Conservation (phyloP, 176 grass and related monocot species). For the Tuctoria greenei region DNA sequence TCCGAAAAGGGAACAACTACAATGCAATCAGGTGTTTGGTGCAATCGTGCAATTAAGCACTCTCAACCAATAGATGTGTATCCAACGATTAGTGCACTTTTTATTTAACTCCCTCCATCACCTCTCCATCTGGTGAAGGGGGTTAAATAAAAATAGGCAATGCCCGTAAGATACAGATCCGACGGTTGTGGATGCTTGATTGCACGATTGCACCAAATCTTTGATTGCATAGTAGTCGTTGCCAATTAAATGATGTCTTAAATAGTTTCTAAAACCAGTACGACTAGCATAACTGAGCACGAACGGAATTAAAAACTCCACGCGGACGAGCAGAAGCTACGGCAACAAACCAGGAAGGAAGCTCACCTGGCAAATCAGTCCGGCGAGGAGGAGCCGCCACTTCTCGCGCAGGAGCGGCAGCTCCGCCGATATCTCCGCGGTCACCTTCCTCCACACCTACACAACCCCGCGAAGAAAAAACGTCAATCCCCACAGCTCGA, state of each 20-base stretch:
- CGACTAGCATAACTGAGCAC: neutral
- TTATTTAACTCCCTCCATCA: no score
- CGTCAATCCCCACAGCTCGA: neutral
- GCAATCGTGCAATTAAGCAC: no score
- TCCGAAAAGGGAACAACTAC: no score
- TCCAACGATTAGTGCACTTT: no score
- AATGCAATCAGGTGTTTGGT: no score
- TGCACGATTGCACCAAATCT: no score
- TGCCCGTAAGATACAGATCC: no score
- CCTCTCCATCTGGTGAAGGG: no score
- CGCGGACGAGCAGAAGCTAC: neutral
- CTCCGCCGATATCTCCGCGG: slow-evolving; percentile 61
- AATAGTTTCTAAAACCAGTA: neutral
- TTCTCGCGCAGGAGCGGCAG: slow-evolving; percentile 77
- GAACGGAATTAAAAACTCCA: slow-evolving; percentile 23
- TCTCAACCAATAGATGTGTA: no score
- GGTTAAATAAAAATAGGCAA: no score
- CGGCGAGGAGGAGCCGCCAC: slow-evolving; percentile 75
- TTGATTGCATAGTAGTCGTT: no score
- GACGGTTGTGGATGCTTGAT: no score
- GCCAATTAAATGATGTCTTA: slow-evolving; percentile 24
- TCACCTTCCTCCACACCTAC: slow-evolving; percentile 83
- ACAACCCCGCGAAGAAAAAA: neutral
- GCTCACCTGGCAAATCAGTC: slow-evolving; percentile 79
- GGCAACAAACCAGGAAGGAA: neutral